Percentiles rank a stretch among this genome's conserved stretches.
These are phyloP conservation scores for Lachancea fermentati DNA, from an alignment of 805 yeast genomes.

Conservation along the genomic window DNA sequence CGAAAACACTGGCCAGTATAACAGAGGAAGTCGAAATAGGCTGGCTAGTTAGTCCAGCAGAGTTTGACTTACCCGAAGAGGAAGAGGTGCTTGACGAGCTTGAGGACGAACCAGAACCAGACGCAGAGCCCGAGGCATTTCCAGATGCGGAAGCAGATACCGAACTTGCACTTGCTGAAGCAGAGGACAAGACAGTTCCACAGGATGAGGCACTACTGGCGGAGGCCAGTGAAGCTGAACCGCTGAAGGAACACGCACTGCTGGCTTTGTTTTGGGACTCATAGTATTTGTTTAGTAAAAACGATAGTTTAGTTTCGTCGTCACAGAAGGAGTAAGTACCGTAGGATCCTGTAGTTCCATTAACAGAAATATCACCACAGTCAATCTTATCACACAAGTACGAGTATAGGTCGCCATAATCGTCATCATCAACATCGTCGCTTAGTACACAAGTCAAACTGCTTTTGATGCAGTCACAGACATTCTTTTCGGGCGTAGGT, in stretches of 20 bases:
- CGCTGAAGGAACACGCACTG: slow-evolving; percentile 56
- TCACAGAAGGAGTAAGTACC: slow-evolving; percentile 71
- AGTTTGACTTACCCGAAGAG: slow-evolving; percentile 43
- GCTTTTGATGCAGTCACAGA: slow-evolving; percentile 51
- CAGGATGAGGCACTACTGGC: slow-evolving; percentile 46
- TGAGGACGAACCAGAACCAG: slow-evolving; percentile 34
- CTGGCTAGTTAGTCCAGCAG: slow-evolving; percentile 16
- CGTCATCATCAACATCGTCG: slow-evolving; percentile 39
- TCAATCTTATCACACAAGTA: slow-evolving; percentile 48
- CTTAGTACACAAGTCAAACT: slow-evolving; percentile 46
- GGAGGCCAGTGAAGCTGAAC: slow-evolving; percentile 48
- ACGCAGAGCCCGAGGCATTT: slow-evolving; percentile 23
- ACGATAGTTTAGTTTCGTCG: slow-evolving; percentile 53
- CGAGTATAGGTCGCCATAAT: slow-evolving; percentile 51
- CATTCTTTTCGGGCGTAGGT: slow-evolving; percentile 59
- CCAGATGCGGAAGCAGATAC: slow-evolving; percentile 43
- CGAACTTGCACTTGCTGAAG: slow-evolving; percentile 54
- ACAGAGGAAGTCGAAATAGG: slow-evolving; percentile 36
- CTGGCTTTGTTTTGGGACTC: slow-evolving; percentile 31
- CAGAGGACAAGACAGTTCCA: slow-evolving; percentile 47
- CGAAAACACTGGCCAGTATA: slow-evolving; percentile 33
- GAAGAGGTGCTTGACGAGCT: slow-evolving; percentile 41
- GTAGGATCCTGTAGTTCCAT: slow-evolving; percentile 55
- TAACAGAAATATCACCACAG: slow-evolving; percentile 50
- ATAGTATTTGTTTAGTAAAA: slow-evolving; percentile 54